Evolutionary conservation across 2,329 filamentous ascomycete species (phyloP).

Genomic region (Ophiocordyceps unilateralis): DNA sequence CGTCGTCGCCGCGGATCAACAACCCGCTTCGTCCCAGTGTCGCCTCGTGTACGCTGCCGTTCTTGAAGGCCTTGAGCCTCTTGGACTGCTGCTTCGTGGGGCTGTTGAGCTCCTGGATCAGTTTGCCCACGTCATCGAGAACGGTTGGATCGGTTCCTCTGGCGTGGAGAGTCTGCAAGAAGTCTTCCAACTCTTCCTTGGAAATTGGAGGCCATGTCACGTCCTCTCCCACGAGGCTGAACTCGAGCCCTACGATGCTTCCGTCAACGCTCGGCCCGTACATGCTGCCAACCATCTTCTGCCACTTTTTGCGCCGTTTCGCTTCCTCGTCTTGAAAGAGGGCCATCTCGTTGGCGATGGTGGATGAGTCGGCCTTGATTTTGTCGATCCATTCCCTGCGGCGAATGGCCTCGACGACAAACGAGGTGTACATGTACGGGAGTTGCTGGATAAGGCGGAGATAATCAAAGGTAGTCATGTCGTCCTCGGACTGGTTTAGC

Average conservation of each 20-base stretch:
- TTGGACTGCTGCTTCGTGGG: slow-evolving; percentile 78
- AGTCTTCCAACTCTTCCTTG: slow-evolving; percentile 60
- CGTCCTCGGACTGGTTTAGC: slow-evolving; percentile 57
- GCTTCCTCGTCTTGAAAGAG: slow-evolving; percentile 84
- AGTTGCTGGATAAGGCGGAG: slow-evolving; percentile 67
- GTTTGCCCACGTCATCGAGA: slow-evolving; percentile 55
- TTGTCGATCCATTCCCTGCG: slow-evolving; percentile 86
- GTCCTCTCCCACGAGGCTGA: slow-evolving; percentile 67
- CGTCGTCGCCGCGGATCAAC: slow-evolving; percentile 73
- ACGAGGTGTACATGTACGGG: slow-evolving; percentile 78
- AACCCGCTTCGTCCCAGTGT: slow-evolving; percentile 73
- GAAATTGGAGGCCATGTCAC: slow-evolving; percentile 63
- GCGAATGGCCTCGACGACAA: slow-evolving; percentile 69
- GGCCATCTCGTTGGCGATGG: slow-evolving; percentile 82
- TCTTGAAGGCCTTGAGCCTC: slow-evolving; percentile 85
- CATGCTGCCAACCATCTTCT: slow-evolving; percentile 64
- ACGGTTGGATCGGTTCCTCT: slow-evolving; percentile 49
- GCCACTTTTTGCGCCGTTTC: slow-evolving; percentile 76
- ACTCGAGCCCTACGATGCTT: slow-evolving; percentile 60
- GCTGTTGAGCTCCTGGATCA: slow-evolving; percentile 61
- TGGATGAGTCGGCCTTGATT: slow-evolving; percentile 71
- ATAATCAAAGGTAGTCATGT: slow-evolving; percentile 64
- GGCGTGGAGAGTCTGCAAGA: slow-evolving; percentile 47
- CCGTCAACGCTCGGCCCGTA: slow-evolving; percentile 52
- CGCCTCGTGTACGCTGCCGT: slow-evolving; percentile 87